Evolutionary conservation across 148 eudicot genomes (phyloP), one percentile per base, ranked within the genome.

Genomic region (Camellia sinensis): DNA sequence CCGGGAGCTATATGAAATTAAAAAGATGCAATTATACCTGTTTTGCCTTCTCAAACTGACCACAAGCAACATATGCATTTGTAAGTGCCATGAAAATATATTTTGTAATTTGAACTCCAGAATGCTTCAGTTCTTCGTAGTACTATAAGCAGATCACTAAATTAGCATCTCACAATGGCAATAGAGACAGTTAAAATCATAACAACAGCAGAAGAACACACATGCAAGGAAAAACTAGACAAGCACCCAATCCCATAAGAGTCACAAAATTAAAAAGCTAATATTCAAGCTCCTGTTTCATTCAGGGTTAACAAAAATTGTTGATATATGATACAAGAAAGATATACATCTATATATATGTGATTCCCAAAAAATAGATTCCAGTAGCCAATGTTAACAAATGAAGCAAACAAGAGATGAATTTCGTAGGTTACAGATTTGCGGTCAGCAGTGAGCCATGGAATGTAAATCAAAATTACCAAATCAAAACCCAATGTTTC

Each of bases 31-130:
- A 78, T 0, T 50, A 59, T 84, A 94, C 98, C 98, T 91, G 82
- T 87, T 91, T 93, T 54, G 99, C 99, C 83, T 93, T 89, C 75
- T 91, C 89, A 79, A 89, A 86, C 67, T 82, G 87, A 43, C 98
- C 97, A 84, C 88, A 90, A 48, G 93, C 84, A 76, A 91, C 94
- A 91, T 91, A 96, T 70, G 92, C 97, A 79, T 96, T 90, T 83
- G 91, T 86, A 76, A 93, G 92, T 75, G 98, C 92, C 97, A 88
- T 89, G 63, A 72, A 90, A 73, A 92, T 77, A 74, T 89, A 84
- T 80, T 89, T 95, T 76, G 98, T 88, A 70, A 83, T 79, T 67
- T 80, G 80, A 81, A 92, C 85, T 54, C 89, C 89, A 43, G 86
- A 70, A 7, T 18, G 64, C 83, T 81, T 81, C 85, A 92, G 59